Conservation (phyloP, 768 basidiomycete genomes). For the Podaxis mareebaensis region DNA sequence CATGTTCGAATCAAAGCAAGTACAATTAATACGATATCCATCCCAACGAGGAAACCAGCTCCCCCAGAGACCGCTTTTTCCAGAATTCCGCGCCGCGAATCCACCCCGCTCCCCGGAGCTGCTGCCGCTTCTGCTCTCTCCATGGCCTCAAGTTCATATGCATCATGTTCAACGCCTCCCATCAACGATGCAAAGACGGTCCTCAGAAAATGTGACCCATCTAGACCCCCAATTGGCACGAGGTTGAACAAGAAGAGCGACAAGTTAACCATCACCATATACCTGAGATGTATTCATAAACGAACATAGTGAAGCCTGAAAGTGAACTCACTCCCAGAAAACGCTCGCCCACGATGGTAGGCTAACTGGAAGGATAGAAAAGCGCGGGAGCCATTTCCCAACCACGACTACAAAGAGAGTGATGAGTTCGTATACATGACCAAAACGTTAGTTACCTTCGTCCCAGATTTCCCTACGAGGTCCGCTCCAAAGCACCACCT, state of each 20-base stretch:
- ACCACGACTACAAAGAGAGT: slow-evolving; percentile 48
- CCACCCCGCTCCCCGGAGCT: slow-evolving; percentile 16
- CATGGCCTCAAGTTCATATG: slow-evolving; percentile 35
- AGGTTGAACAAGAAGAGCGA: slow-evolving; percentile 85
- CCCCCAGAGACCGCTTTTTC: slow-evolving; percentile 22
- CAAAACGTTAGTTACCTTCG: slow-evolving; percentile 47
- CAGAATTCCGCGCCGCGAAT: slow-evolving; percentile 8
- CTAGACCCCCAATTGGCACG: slow-evolving; percentile 69
- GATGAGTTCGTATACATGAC: slow-evolving; percentile 6
- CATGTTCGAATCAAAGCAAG: slow-evolving; percentile 9
- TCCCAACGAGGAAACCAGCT: slow-evolving; percentile 23
- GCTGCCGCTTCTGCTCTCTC: slow-evolving; percentile 20
- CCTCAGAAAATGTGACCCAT: slow-evolving; percentile 63
- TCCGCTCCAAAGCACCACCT: slow-evolving; percentile 74
- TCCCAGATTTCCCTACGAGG: slow-evolving; percentile 64
- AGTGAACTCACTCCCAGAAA: slow-evolving; percentile 56
- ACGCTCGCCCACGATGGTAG: slow-evolving; percentile 37
- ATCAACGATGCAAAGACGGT: slow-evolving; percentile 23
- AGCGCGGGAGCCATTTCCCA: slow-evolving; percentile 46
- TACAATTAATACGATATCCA: slow-evolving; percentile 9
- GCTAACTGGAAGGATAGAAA: slow-evolving; percentile 38
- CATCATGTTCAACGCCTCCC: slow-evolving; percentile 1
- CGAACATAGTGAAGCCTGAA: neutral
- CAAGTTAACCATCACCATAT: slow-evolving; percentile 63
- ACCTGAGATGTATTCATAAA: slow-evolving; percentile 38